Evolutionary conservation across 2,329 filamentous ascomycete genomes (phyloP).

Genomic region (Aureobasidium namibiae): DNA sequence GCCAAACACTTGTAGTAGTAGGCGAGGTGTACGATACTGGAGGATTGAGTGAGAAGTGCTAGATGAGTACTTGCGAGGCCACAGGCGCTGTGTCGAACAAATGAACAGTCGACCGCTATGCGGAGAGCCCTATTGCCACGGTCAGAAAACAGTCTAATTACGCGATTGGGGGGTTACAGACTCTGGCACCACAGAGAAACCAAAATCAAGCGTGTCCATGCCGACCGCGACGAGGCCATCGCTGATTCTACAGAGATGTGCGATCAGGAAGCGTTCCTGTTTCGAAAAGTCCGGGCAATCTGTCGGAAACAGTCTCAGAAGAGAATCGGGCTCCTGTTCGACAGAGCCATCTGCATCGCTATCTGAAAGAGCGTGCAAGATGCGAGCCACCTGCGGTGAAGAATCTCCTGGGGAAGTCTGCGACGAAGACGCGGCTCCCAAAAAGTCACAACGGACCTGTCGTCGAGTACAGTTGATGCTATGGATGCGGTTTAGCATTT

Average conservation of each 20-base stretch:
- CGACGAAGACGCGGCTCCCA: neutral
- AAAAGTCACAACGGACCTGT: slow-evolving; percentile 3
- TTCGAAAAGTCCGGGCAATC: neutral
- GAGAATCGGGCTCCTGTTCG: neutral
- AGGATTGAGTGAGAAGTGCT: neutral
- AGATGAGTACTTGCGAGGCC: slow-evolving; percentile 4
- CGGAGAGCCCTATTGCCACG: neutral
- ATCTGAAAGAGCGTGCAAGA: neutral
- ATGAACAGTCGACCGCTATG: neutral
- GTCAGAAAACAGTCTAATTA: neutral
- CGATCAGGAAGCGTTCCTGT: slow-evolving; percentile 3
- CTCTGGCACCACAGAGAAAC: neutral
- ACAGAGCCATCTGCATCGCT: neutral
- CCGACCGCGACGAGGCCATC: neutral
- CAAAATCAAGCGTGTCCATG: neutral
- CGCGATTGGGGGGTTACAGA: neutral
- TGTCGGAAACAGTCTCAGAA: neutral
- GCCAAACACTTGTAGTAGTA: slow-evolving; percentile 6
- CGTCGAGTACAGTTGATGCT: slow-evolving; percentile 5
- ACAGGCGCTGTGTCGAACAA: slow-evolving; percentile 7
- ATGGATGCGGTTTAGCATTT: neutral
- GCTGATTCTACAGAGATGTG: neutral
- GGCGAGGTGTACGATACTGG: neutral
- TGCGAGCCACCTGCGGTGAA: neutral
- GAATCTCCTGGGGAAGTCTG: neutral